Conservation (phyloP, 2,329 filamentous ascomycete genomes). For the Ophiocordyceps sinensis region DNA sequence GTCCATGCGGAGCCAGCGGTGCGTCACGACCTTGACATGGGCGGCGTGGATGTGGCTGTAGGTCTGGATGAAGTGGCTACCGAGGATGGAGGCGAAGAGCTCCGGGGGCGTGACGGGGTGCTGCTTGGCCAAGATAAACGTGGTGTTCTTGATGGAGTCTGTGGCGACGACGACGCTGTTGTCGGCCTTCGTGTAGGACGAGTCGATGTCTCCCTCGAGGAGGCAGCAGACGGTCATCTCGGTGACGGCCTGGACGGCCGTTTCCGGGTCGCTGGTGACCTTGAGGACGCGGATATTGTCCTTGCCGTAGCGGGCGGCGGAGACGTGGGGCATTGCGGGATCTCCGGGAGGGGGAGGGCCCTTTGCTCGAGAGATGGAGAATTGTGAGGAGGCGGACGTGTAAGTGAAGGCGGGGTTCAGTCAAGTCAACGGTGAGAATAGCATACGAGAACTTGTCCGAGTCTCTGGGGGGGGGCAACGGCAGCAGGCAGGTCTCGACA, state of each 20-base stretch:
- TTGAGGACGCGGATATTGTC: slow-evolving; percentile 99
- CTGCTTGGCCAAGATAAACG: slow-evolving; percentile 90
- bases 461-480: no score
- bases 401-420: no score
- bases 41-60: slow-evolving; percentile 82
- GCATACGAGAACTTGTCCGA: no score
- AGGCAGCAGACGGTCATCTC: slow-evolving; percentile 94
- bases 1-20: slow-evolving; percentile 83
- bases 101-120: slow-evolving; percentile 86
- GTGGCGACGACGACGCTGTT: slow-evolving; percentile 93
- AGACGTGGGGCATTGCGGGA: slow-evolving; percentile 36
- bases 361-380: not conserved
- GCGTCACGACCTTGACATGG: slow-evolving; percentile 67
- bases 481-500: no score
- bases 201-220: slow-evolving; percentile 83
- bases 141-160: slow-evolving; percentile 96
- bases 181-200: slow-evolving; percentile 81
- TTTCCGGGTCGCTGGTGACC: slow-evolving; percentile 64
- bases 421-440: no score
- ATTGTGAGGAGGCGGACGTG: not conserved
- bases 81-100: slow-evolving; percentile 74
- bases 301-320: slow-evolving; percentile 70
- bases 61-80: slow-evolving; percentile 73
- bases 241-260: slow-evolving; percentile 68
- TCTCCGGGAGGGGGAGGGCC: not conserved